Conservation (phyloP, 1,284 basidiomycete species). For the Trametes polyzona region DNA sequence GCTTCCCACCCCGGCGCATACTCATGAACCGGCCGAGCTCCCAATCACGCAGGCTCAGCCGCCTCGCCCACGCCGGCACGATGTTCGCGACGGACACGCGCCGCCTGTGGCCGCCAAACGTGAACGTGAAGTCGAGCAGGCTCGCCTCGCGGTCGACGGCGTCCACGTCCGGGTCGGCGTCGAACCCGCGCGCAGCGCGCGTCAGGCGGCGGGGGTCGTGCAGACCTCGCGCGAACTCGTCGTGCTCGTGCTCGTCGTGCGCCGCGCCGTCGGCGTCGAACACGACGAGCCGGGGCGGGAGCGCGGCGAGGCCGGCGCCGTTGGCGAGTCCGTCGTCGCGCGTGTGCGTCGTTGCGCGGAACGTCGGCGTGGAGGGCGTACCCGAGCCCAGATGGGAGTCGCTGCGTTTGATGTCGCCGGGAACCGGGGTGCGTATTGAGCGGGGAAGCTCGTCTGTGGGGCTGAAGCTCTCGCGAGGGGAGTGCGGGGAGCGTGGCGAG, state of each 20-base stretch:
- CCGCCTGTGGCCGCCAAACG: conserved; percentile 16
- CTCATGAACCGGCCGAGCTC: background rate
- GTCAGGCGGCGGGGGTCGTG: conserved; percentile 18
- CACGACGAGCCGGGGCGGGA: background rate
- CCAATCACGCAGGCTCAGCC: background rate
- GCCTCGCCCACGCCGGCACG: background rate
- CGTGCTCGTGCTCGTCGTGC: conserved; percentile 18
- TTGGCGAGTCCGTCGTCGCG: background rate
- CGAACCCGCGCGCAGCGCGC: conserved; percentile 15
- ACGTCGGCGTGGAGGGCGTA: conserved; percentile 14
- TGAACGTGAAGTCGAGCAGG: conserved; percentile 18
- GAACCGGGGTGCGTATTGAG: conserved; percentile 14
- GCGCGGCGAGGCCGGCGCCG: background rate
- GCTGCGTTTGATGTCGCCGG: background rate
- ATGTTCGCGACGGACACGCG: conserved; percentile 14
- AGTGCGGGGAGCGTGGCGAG: background rate
- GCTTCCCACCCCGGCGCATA: background rate
- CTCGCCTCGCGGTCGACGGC: background rate
- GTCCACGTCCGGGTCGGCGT: background rate
- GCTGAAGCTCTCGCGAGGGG: conserved; percentile 7
- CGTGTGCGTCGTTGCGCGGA: conserved; percentile 21
- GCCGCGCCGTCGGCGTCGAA: conserved; percentile 5
- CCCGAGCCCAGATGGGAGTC: background rate
- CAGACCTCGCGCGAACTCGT: conserved; percentile 23
- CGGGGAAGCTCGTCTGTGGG: conserved; percentile 18